A percentile compares a stretch with the other conserved stretches of the same genome.
Conservation (phyloP, 768 basidiomycete genomes). For the Pleurotus platypus region DNA sequence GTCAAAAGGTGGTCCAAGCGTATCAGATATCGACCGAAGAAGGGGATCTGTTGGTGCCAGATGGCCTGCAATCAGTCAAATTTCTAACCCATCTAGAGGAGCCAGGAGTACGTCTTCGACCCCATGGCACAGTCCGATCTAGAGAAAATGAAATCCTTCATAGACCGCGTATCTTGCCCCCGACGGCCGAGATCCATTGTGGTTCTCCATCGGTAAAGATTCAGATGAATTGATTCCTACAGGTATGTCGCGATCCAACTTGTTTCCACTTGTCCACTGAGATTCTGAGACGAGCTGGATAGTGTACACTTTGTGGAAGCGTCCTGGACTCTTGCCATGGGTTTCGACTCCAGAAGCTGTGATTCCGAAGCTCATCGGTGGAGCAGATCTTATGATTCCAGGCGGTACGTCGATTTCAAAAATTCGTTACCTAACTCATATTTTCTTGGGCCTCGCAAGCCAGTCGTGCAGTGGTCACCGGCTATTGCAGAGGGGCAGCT, state of each 20-base stretch:
- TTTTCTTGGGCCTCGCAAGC: conserved; percentile 21
- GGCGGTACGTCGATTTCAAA: conserved; percentile 51
- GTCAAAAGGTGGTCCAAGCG: conserved; percentile 28
- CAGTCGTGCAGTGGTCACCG: conserved; percentile 57
- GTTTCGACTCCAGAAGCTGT: conserved; percentile 71
- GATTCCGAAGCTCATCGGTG: conserved; percentile 65
- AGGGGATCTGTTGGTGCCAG: conserved; percentile 67
- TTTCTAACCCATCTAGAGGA: conserved; percentile 63
- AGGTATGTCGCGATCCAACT: background rate
- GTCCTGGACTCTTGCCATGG: conserved; percentile 60
- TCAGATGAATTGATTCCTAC: conserved; percentile 73
- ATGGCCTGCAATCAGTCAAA: conserved; percentile 65
- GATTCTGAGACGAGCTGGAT: background rate
- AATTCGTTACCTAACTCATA: background rate
- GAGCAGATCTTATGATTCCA: conserved; percentile 89
- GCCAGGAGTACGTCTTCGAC: conserved; percentile 49
- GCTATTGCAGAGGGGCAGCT: conserved; percentile 44
- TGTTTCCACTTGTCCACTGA: too few species aligned
- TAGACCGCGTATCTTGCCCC: conserved; percentile 64
- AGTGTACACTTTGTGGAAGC: conserved; percentile 80
- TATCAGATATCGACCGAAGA: conserved; percentile 52
- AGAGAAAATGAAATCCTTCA: background rate
- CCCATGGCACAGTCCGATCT: background rate
- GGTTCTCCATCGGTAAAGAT: conserved; percentile 73
- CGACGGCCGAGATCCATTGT: conserved; percentile 64